Evolutionary conservation across 768 basidiomycete species (phyloP).

Genomic region (Leccinum truebloodii): DNA sequence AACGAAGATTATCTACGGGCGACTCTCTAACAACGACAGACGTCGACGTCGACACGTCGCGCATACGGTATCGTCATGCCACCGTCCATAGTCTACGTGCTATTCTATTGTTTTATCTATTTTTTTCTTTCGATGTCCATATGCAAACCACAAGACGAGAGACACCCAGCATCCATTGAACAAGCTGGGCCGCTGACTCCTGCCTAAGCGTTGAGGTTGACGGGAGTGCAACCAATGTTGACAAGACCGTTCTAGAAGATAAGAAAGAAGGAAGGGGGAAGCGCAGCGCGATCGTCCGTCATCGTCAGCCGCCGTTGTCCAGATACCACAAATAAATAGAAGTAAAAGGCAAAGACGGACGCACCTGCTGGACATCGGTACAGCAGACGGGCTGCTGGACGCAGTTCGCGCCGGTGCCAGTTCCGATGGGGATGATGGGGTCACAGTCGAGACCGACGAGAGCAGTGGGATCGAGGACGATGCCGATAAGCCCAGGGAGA

Average conservation of each 20-base stretch:
- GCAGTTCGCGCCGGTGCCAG: background rate
- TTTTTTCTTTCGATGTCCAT: background rate
- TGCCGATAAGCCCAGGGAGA: rapidly evolving
- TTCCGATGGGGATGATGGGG: background rate
- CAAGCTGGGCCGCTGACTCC: background rate
- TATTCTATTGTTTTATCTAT: background rate
- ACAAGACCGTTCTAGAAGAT: constrained; percentile 8
- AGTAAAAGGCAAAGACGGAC: background rate
- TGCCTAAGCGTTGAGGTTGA: constrained; percentile 7
- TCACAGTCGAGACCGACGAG: background rate
- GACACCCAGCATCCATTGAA: no score
- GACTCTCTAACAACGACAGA: background rate
- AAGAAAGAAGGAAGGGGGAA: no score
- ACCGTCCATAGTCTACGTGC: background rate
- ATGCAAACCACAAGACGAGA: constrained; percentile 1
- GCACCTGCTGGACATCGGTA: background rate
- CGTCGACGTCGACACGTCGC: background rate
- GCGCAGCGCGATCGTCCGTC: background rate
- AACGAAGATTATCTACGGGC: background rate
- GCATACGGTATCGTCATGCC: no score
- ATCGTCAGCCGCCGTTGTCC: background rate
- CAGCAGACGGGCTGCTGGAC: constrained; percentile 13
- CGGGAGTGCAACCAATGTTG: constrained; percentile 7
- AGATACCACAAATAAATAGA: background rate
- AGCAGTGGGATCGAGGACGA: background rate